A percentile compares a stretch with the other conserved stretches of the same genome.
Conservation (phyloP, 345 rosid species). For the Citrus reticulata region DNA sequence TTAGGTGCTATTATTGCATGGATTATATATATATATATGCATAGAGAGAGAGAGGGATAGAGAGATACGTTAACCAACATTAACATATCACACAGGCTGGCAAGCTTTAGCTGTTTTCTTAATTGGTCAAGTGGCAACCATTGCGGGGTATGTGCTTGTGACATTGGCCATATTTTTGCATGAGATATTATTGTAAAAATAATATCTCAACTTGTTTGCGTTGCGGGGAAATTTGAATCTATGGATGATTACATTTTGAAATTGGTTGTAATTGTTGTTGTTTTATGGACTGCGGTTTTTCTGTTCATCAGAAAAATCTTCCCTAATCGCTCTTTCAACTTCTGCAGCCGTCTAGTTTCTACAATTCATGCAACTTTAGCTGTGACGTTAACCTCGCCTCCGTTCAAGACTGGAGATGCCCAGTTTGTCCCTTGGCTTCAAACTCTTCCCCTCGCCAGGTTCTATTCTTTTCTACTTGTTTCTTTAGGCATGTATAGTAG, state of each 20-base stretch:
- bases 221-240: background rate
- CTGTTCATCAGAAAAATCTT: slow-evolving; percentile 36
- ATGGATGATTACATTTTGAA: slow-evolving; percentile 45
- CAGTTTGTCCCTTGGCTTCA: slow-evolving; percentile 64
- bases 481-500: background rate
- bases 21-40: no score
- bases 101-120: no score
- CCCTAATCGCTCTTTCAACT: slow-evolving; percentile 54
- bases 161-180: no score
- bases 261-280: slow-evolving; percentile 35
- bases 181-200: no score
- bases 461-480: background rate
- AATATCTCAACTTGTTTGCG: no score
- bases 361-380: slow-evolving; percentile 60
- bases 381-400: slow-evolving; percentile 54
- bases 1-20: no score
- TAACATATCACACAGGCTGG: no score
- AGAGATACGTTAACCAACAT: no score
- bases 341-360: slow-evolving; percentile 74
- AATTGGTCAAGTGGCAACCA: no score
- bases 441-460: slow-evolving; percentile 58
- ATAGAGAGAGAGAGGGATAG: no score
- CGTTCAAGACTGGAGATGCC: slow-evolving; percentile 72
- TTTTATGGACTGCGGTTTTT: slow-evolving; percentile 55
- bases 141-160: no score